These are phyloP conservation scores for Dioscorea cayenensis DNA, from an alignment of 116 monocot genomes.

Conservation along the genomic window DNA sequence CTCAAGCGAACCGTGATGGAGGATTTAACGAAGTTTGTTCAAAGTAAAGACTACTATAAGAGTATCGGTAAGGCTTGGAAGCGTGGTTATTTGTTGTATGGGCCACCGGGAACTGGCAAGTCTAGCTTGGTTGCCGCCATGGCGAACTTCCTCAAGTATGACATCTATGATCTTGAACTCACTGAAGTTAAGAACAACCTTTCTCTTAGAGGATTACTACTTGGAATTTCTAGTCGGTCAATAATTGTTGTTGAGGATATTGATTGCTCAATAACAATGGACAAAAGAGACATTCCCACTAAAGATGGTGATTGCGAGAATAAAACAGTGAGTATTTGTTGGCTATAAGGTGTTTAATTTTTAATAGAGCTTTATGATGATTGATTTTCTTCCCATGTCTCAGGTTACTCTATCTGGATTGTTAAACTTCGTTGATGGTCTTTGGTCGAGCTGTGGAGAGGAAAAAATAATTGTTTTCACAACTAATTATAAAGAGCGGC, in stretches of 20 bases:
- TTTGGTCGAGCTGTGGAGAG: conserved; percentile 48
- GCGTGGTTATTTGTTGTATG: conserved; percentile 53
- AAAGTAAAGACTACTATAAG: conserved; percentile 41
- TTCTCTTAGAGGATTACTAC: conserved; percentile 6
- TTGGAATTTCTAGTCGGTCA: conserved; percentile 21
- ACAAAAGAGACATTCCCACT: not conserved
- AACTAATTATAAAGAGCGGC: conserved; percentile 43
- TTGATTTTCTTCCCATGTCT: not conserved
- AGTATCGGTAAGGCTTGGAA: conserved; percentile 62
- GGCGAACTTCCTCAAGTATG: conserved; percentile 56
- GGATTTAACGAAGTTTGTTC: conserved; percentile 39
- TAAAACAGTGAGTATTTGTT: too few relatives aligned
- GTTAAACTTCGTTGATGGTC: conserved; percentile 25
- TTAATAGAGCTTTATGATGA: not conserved
- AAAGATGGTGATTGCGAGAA: not conserved
- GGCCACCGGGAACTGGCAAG: conserved; percentile 62
- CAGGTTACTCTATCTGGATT: conserved; percentile 46
- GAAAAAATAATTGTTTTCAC: conserved; percentile 58
- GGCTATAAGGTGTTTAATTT: too few relatives aligned
- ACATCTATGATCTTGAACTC: conserved; percentile 59
- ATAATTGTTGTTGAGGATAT: conserved; percentile 47
- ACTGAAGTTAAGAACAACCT: conserved; percentile 12
- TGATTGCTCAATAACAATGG: conserved; percentile 32
- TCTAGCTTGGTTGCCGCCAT: conserved; percentile 58
- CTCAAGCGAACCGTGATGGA: conserved; percentile 34